Evolutionary conservation across 805 yeast species (phyloP), one percentile per base, ranked within the genome.

Genomic region (Ogataea wickerhamii): DNA sequence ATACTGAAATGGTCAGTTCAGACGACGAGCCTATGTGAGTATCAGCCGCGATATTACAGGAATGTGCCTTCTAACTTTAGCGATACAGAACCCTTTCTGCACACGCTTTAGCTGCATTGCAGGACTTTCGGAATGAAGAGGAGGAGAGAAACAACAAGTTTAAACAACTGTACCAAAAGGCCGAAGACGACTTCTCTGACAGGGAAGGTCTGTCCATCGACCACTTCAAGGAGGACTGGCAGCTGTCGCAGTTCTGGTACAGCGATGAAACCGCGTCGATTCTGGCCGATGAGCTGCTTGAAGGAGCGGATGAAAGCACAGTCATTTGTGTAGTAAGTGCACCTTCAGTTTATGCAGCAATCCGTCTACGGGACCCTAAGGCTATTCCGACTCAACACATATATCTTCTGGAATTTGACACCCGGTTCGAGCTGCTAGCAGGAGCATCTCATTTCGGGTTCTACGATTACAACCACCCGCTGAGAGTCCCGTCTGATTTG

Each of bases 181-280:
- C 89, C 7, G 87, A 84, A 48, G 71, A 74, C 22, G 64, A 64
- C 5, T 76, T 67, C 47, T 72, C 68, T n/a, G 51, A 54, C n/a
- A 51, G 60, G 33, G 40, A 46, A 17, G 26, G 37, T 10, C 36
- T 55, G 10, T 40, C 60, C 16, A 89, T 89, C 61, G 86, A 81
- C 37, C 69, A 77, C 26, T 88, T 88, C 60, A 71, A 83, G 55
- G 96, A 88, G 61, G 95, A 88, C 61, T 88, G 97, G 97, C 93
- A 87, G 55, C 68, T 89, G 26, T 87, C 95, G 1, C 97, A 88
- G 60, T 88, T 88, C 63, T 88, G 97, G 88, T 88, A 87, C 55
- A 66, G 73, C 40, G 89, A 87, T 43, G 62, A 67, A 3, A 88
- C 96, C 1, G 88, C 96, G 0, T 72, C 70, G 36, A 55, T 63